Base-by-base conservation (phyloP, 2,329 filamentous ascomycete species). In the Aquanectria penicillioides region DNA sequence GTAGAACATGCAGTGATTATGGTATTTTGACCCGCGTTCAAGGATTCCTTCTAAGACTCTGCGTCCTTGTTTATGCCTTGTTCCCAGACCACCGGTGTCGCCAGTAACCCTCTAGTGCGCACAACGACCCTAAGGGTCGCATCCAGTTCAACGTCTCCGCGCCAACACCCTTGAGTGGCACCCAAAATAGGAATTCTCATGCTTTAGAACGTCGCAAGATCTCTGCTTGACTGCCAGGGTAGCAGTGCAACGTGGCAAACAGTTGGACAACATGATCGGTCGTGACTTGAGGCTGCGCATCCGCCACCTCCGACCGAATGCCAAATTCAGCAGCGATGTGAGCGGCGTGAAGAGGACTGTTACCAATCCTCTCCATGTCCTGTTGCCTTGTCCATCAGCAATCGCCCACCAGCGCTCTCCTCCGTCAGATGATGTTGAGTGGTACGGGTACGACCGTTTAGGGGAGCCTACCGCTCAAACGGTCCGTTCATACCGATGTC, bases 401-500 rank as follows among this genome's bases (percentile, higher is more conserved):
- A 8, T 25, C 34, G n/a, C 26, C 20, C 17, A 17, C 11, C 17
- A 50, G 31, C n/a, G n/a, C 38, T 9, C 13, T 50, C 18, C 7
- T 36, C 13, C 4, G 47, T 57, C 46, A 50, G 46, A 51, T 50
- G 47, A 46, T 51, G 20, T n/a, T 26, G 13, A 20, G n/a, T 12
- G 15, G 26, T 15, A 33, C 25, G 34, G 51, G 18, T 48, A 15
- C 34, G 26, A 17, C 51, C 46, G 22, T 37, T 41, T 36, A 22
- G n/a, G 46, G 43, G 17, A 33, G 18, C 23, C 44, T 38, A 36
- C 65, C 67, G 67, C 67, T 63, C 61, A 61, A 59, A 59, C 67
- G 67, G 67, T 66, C 67, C 67, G 67, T 50, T 44, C 62, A 53
- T 55, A 69, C 67, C 67, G 67, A 41, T 51, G 34, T 57, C 48